These are phyloP conservation scores for Debaryomyces sp. DNA, from an alignment of 1,139 yeast genomes.

Conservation along the genomic window DNA sequence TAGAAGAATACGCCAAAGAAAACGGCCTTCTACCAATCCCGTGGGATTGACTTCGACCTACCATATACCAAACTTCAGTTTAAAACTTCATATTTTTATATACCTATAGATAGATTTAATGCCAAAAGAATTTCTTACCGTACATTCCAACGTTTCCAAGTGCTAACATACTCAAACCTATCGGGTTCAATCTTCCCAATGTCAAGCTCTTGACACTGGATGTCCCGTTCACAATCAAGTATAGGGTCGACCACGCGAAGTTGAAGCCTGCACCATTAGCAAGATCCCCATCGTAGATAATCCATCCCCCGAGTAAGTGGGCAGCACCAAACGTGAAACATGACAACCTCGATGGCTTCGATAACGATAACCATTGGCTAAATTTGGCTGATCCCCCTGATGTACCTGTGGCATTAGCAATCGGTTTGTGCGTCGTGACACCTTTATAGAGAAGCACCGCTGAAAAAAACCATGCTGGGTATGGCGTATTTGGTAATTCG, in stretches of 20 bases:
- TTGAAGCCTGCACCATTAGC: slow-evolving; percentile 86
- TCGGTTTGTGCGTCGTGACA: slow-evolving; percentile 26
- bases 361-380: slow-evolving; percentile 26
- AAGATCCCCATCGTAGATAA: slow-evolving; percentile 78
- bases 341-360: slow-evolving; percentile 40
- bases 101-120: slow-evolving; percentile 14
- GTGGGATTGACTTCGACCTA: slow-evolving; percentile 51
- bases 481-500: slow-evolving; percentile 48
- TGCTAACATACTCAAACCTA: slow-evolving; percentile 61
- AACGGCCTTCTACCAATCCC: slow-evolving; percentile 64
- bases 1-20: slow-evolving; percentile 53
- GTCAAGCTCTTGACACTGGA: slow-evolving; percentile 49
- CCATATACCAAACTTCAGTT: background rate
- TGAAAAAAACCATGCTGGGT: slow-evolving; percentile 54
- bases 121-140: slow-evolving; percentile 68
- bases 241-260: slow-evolving; percentile 85
- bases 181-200: slow-evolving; percentile 56
- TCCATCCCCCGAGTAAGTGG: slow-evolving; percentile 77
- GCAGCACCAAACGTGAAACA: slow-evolving; percentile 65
- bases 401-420: slow-evolving; percentile 22
- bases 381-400: slow-evolving; percentile 35
- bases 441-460: slow-evolving; percentile 49
- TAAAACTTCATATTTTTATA: background rate
- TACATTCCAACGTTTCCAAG: slow-evolving; percentile 64
- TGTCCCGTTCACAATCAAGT: slow-evolving; percentile 73